Evolutionary conservation across 2,329 filamentous ascomycete species (phyloP).

Genomic region (Ascochyta lentis): DNA sequence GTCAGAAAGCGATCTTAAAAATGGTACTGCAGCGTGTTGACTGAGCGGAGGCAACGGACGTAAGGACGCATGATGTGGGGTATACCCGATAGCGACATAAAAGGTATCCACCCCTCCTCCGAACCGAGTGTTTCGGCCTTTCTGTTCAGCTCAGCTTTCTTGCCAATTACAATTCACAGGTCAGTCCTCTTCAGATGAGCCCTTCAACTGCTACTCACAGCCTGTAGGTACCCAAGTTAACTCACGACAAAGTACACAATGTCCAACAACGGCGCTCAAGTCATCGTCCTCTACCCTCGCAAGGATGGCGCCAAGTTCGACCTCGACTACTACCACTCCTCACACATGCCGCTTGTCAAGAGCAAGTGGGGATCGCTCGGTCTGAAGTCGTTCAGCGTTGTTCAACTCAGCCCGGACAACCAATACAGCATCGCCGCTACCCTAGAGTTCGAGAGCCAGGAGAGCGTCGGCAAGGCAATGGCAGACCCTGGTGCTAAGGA

Average conservation of each 20-base stretch:
- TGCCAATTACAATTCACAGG: not conserved
- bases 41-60: conserved; percentile 10
- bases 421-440: conserved; percentile 29
- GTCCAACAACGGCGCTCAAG: conserved; percentile 20
- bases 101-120: conserved; percentile 11
- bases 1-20: not conserved
- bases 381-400: conserved; percentile 41
- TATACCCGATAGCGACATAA: conserved; percentile 17
- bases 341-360: conserved; percentile 56
- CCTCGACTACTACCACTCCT: conserved; percentile 57
- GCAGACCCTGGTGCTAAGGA: conserved; percentile 34
- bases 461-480: conserved; percentile 31
- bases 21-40: not conserved
- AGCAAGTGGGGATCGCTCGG: conserved; percentile 51
- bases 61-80: conserved; percentile 25
- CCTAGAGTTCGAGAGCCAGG: conserved; percentile 36
- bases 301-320: conserved; percentile 54
- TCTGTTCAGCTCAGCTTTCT: not conserved
- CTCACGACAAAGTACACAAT: conserved; percentile 16
- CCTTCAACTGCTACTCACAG: not conserved
- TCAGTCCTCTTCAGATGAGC: not conserved
- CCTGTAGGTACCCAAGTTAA: not conserved
- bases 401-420: conserved; percentile 27
- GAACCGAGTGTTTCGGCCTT: not conserved
- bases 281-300: conserved; percentile 51